phyloP scores from a whole-genome alignment of 305 asterid species.

The Petunia hybrid region DNA sequence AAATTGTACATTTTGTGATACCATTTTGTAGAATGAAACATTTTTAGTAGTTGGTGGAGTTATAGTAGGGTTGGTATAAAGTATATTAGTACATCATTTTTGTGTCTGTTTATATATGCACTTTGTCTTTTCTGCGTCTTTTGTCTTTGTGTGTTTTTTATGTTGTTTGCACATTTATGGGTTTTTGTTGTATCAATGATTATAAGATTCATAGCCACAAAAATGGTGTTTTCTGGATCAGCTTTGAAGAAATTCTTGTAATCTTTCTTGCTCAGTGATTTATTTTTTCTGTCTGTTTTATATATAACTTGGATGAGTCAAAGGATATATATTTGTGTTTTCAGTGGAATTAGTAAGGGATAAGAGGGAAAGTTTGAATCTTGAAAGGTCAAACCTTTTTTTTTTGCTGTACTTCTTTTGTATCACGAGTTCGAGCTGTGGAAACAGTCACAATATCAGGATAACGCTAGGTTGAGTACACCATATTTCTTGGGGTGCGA shows the following conservation, averaged over 20 bases:
- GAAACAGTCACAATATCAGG: no score
- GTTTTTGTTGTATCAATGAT: conserved; percentile 6
- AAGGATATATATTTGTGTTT: no score
- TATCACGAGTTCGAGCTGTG: no score
- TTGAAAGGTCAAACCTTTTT: no score
- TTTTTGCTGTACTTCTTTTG: no score
- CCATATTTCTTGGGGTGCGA: no score
- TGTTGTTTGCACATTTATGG: neutral
- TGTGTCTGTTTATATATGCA: no score
- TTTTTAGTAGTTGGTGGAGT: neutral
- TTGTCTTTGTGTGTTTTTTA: neutral
- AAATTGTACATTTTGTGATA: no score
- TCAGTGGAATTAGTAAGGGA: no score
- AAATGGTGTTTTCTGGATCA: neutral
- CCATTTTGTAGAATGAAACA: neutral
- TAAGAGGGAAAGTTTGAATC: no score
- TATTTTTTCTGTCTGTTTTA: neutral
- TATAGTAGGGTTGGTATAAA: neutral
- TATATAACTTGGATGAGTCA: no score
- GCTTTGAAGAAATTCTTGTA: neutral
- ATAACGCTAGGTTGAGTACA: no score
- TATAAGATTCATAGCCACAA: neutral
- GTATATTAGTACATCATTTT: neutral
- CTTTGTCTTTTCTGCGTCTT: neutral
- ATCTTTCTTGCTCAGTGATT: neutral